These are phyloP conservation scores for Metschnikowia orientalis DNA, from an alignment of 805 yeast species.

Conservation along the genomic window DNA sequence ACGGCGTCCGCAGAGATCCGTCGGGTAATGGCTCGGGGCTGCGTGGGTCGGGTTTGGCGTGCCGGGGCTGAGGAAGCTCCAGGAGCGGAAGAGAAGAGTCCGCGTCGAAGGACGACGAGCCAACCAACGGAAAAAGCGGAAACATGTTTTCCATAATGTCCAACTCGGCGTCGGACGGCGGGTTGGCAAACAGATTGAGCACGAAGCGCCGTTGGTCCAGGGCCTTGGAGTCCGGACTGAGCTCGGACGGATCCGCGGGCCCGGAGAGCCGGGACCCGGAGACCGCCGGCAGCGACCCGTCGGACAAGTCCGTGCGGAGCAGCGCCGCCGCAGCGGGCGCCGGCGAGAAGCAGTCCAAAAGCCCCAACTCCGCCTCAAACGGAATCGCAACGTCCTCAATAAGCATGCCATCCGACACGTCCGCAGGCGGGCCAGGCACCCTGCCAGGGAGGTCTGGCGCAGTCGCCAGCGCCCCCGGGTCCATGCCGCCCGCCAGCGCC, in stretches of 20 bases:
- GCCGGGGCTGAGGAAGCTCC: slow-evolving; percentile 21
- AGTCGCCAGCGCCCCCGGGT: background rate
- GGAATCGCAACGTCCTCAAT: slow-evolving; percentile 31
- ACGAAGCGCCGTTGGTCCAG: background rate
- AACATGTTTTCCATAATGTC: slow-evolving; percentile 34
- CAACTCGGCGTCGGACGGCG: slow-evolving; percentile 20
- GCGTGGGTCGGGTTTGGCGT: too few relatives aligned
- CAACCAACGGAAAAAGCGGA: slow-evolving; percentile 42
- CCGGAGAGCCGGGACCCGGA: background rate
- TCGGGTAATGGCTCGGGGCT: too few relatives aligned
- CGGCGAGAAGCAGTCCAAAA: slow-evolving; percentile 35
- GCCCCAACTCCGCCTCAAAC: slow-evolving; percentile 33
- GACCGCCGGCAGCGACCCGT: too few relatives aligned
- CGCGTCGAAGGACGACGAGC: slow-evolving; percentile 33
- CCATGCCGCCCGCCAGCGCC: slow-evolving; percentile 3
- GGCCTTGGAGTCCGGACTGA: background rate
- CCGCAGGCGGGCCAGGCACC: too few relatives aligned
- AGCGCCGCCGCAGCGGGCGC: background rate
- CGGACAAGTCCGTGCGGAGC: background rate
- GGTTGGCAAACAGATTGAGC: slow-evolving; percentile 12
- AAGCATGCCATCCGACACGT: too few relatives aligned
- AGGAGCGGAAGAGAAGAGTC: slow-evolving; percentile 33
- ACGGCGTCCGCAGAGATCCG: too few relatives aligned
- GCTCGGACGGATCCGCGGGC: slow-evolving; percentile 1
- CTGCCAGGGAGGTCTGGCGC: background rate